Base-by-base conservation (phyloP, 2,329 filamentous ascomycete genomes). In the Cytospora chrysosperma region DNA sequence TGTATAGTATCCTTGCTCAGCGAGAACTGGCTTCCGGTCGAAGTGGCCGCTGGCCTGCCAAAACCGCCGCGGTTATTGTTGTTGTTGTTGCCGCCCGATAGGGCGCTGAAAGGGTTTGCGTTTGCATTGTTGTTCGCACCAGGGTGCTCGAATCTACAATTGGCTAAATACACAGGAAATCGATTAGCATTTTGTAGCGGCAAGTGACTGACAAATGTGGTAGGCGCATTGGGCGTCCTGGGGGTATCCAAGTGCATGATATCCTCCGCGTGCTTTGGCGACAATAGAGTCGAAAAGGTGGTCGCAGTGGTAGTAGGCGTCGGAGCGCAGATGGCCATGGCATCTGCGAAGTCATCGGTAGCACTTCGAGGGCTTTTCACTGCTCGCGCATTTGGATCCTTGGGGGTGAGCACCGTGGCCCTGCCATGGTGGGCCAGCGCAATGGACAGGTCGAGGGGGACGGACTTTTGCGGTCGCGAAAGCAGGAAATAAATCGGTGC, bases 1-100 rank as follows among this genome's bases (percentile, higher is more conserved):
- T 82, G 82, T 69, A 96, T 88, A 2, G 76, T 77, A 0, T 85
- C 84, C 50, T 77, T 76, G n/a, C 77, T 84, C 49, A 93, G 75
- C 52, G 76, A 81, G 72, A 86, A 85, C 5, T 78, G 68, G 21
- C 67, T 61, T 67, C 63, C 69, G 6, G 59, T 68, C 53, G n/a
- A 59, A 30, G 67, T 68, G 49, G 63, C 7, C 7, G 12, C 26
- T 47, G 52, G 56, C n/a, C 65, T 68, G 8, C 69, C 69, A 21
- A 75, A 71, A 27, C 67, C 69, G 40, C 82, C 82, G 68, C 87
- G 83, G 70, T 88, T 89, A 66, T 70, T 72, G 51, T 34, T 37
- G 70, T 88, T 89, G 66, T 70, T 72, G 51, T 34, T 37, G 69
- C 58, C 67, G 75, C 73, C 50, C 28, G 56, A 58, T 28, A 65